Evolutionary conservation across 768 basidiomycete genomes (phyloP).

Genomic region (Lyophyllum shimeji): DNA sequence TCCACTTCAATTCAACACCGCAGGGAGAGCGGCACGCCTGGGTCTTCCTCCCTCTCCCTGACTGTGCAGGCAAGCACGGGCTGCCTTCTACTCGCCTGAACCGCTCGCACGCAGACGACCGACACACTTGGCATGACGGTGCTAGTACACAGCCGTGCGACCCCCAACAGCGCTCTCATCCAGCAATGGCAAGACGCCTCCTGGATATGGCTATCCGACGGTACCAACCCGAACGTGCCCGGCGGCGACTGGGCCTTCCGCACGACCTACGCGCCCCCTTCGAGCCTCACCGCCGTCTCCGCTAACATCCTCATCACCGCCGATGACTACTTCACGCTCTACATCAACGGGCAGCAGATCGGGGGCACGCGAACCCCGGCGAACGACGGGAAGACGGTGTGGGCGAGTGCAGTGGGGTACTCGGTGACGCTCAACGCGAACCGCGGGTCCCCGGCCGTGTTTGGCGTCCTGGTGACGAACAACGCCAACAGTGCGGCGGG

Average conservation of each 20-base stretch:
- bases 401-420: conserved; percentile 5
- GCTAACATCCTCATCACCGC: conserved; percentile 7
- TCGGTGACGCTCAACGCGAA: conserved; percentile 3
- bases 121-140: background rate
- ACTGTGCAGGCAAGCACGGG: background rate
- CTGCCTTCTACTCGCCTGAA: background rate
- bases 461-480: conserved; percentile 4
- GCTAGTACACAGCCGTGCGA: background rate
- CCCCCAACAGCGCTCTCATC: background rate
- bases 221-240: background rate
- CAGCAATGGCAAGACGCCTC: conserved; percentile 3
- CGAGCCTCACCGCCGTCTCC: conserved; percentile 2
- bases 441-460: conserved; percentile 1
- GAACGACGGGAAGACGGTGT: conserved; percentile 1
- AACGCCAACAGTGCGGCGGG: background rate
- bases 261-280: background rate
- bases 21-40: too few relatives aligned
- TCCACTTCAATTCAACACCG: too few relatives aligned
- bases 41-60: too few relatives aligned
- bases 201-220: conserved; percentile 8
- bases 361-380: conserved; percentile 4
- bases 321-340: conserved; percentile 11
- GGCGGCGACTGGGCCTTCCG: conserved; percentile 6
- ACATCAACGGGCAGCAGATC: conserved; percentile 6
- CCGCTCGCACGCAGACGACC: too few relatives aligned